A percentile compares a stretch with the other conserved stretches of the same genome.
phyloP scores from a whole-genome alignment of 2,329 filamentous ascomycete species.

The Talaromyces sp. region DNA sequence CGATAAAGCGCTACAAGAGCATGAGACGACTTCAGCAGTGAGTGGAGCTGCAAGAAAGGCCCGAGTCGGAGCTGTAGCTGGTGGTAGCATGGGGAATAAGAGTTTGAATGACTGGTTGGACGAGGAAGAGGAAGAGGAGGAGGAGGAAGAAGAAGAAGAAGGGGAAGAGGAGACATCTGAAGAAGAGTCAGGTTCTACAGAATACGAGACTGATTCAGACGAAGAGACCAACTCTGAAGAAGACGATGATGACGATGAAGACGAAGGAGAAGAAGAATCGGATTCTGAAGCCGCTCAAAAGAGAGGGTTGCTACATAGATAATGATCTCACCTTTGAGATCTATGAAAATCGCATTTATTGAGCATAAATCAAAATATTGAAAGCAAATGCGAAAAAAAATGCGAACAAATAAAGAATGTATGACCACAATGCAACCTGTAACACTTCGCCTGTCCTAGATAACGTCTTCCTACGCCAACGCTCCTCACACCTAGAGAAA shows the following conservation, averaged over 20 bases:
- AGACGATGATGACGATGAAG: slow-evolving; percentile 36
- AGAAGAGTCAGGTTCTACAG: slow-evolving; percentile 39
- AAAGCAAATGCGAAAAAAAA: background rate
- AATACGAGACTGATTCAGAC: slow-evolving; percentile 46
- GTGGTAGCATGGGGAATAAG: slow-evolving; percentile 50
- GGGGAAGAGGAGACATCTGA: slow-evolving; percentile 54
- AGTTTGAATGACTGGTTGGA: slow-evolving; percentile 91
- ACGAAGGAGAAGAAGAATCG: slow-evolving; percentile 40
- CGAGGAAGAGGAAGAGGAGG: slow-evolving; percentile 33
- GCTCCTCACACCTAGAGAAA: background rate
- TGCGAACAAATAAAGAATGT: background rate
- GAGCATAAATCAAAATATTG: background rate
- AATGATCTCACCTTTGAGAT: background rate
- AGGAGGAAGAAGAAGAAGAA: slow-evolving; percentile 52
- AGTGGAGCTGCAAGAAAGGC: slow-evolving; percentile 23
- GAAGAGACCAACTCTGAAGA: slow-evolving; percentile 39
- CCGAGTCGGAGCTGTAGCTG: slow-evolving; percentile 44
- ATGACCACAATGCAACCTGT: background rate
- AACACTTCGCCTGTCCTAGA: background rate
- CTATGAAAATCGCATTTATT: background rate
- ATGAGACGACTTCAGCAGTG: slow-evolving; percentile 31
- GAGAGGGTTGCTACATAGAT: slow-evolving; percentile 42
- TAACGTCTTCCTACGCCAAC: background rate
- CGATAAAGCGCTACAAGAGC: slow-evolving; percentile 44
- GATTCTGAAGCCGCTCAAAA: slow-evolving; percentile 28